Evolutionary conservation across 2,329 filamentous ascomycete genomes (phyloP).

Genomic region (Cyphellophora europaea): DNA sequence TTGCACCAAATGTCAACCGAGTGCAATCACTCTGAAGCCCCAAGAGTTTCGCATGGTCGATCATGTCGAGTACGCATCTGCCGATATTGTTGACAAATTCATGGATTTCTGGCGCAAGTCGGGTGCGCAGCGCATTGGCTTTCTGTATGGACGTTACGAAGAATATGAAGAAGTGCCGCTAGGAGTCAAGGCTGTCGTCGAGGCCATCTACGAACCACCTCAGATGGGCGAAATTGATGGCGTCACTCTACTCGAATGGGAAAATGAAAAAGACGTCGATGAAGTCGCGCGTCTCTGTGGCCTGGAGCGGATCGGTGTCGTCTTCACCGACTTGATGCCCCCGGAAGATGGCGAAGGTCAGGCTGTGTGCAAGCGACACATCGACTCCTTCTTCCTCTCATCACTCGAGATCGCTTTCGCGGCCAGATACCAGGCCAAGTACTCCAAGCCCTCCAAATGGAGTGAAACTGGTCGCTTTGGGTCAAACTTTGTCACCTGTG

Average conservation of each 20-base stretch:
- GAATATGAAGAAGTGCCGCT: conserved; percentile 90
- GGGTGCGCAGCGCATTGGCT: conserved; percentile 75
- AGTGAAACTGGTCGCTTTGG: conserved; percentile 90
- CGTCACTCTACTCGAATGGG: conserved; percentile 74
- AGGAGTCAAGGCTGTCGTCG: conserved; percentile 88
- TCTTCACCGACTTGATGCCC: conserved; percentile 88
- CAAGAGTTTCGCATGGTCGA: conserved; percentile 96
- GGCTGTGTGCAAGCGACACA: conserved; percentile 89
- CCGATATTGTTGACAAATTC: conserved; percentile 76
- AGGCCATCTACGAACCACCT: conserved; percentile 94
- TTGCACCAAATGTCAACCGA: conserved; percentile 96
- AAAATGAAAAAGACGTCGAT: conserved; percentile 72
- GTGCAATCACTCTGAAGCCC: conserved; percentile 88
- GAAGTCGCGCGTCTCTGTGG: conserved; percentile 74
- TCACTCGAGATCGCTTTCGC: conserved; percentile 89
- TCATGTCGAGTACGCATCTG: conserved; percentile 89
- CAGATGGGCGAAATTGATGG: conserved; percentile 85
- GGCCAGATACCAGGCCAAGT: conserved; percentile 73
- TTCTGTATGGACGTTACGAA: conserved; percentile 80
- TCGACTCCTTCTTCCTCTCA: conserved; percentile 88
- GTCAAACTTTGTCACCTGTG: conserved; percentile 93
- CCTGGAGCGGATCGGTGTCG: conserved; percentile 78
- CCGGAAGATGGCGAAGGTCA: conserved; percentile 71
- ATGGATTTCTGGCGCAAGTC: conserved; percentile 87
- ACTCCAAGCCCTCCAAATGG: conserved; percentile 91